Evolutionary conservation across 768 basidiomycete species (phyloP).

Genomic region (Boletus insuetus): DNA sequence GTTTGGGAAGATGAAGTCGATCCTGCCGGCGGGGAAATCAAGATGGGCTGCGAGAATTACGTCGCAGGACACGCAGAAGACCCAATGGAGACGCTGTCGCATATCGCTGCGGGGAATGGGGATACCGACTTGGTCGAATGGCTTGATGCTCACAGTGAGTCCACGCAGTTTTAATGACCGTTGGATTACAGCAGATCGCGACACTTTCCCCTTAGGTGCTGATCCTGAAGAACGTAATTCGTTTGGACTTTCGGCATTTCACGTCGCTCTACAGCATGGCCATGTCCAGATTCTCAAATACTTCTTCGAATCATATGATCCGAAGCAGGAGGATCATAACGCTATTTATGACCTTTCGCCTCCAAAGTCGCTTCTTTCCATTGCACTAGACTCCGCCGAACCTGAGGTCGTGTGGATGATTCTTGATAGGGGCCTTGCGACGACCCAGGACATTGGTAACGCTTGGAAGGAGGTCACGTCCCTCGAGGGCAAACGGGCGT

Average conservation of each 20-base stretch:
- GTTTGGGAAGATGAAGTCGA: slow-evolving; percentile 71
- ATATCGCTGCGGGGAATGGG: slow-evolving; percentile 58
- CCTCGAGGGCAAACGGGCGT: slow-evolving; percentile 26
- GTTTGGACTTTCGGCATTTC: slow-evolving; percentile 59
- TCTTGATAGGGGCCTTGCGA: slow-evolving; percentile 55
- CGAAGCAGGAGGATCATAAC: slow-evolving; percentile 48
- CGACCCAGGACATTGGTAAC: slow-evolving; percentile 45
- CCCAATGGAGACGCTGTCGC: slow-evolving; percentile 64
- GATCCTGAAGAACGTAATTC: slow-evolving; percentile 70
- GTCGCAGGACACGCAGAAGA: slow-evolving; percentile 47
- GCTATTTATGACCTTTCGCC: slow-evolving; percentile 45
- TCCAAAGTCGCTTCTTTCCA: slow-evolving; percentile 45
- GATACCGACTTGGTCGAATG: slow-evolving; percentile 60
- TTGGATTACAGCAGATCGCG: slow-evolving; percentile 17
- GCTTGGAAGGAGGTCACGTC: slow-evolving; percentile 51
- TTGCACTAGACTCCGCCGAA: slow-evolving; percentile 59
- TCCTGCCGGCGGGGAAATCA: slow-evolving; percentile 68
- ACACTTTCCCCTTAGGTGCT: slow-evolving; percentile 47
- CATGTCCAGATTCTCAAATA: slow-evolving; percentile 51
- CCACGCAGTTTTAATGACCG: slow-evolving; percentile 24
- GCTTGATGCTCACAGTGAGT: slow-evolving; percentile 70
- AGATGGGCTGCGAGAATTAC: slow-evolving; percentile 51
- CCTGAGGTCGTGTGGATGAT: slow-evolving; percentile 65
- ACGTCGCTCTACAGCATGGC: slow-evolving; percentile 56
- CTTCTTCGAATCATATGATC: slow-evolving; percentile 61